Conservation (phyloP, 305 asterid species). For the Fraxinus baroniana region DNA sequence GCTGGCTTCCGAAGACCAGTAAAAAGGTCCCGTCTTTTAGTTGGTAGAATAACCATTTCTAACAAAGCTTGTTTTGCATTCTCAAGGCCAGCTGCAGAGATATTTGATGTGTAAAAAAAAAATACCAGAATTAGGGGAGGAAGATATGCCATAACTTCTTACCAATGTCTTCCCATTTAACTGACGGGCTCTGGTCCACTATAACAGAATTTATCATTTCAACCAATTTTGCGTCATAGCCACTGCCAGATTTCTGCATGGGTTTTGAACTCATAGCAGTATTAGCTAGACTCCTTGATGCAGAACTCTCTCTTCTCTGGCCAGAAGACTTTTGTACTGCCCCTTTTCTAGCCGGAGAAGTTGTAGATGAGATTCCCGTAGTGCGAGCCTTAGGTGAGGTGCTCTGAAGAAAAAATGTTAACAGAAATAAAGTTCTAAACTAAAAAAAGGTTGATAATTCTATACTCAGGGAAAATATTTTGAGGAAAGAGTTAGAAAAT, state of each 20-base stretch:
- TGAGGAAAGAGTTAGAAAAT: constrained; percentile 17
- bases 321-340: constrained; percentile 44
- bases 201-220: constrained; percentile 93
- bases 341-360: constrained; percentile 52
- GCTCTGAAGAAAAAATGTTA: constrained; percentile 42
- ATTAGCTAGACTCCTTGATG: constrained; percentile 40
- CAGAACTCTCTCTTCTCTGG: constrained; percentile 35
- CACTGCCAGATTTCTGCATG: constrained; percentile 46
- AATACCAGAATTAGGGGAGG: neutral
- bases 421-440: constrained; percentile 20
- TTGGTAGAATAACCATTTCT: constrained; percentile 97
- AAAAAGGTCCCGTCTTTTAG: constrained; percentile 91
- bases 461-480: constrained; percentile 12
- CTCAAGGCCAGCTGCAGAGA: constrained; percentile 93
- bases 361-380: constrained; percentile 38
- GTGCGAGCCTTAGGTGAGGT: constrained; percentile 49
- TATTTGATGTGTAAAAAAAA: neutral
- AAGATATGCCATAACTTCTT: constrained; percentile 33
- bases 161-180: constrained; percentile 99
- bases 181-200: constrained; percentile 86
- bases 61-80: constrained; percentile 89
- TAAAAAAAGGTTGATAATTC: constrained; percentile 18
- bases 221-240: constrained; percentile 72
- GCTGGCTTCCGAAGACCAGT: constrained; percentile 96
- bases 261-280: constrained; percentile 40